Percentiles rank a stretch among this genome's conserved stretches.
phyloP scores from a whole-genome alignment of 148 eudicot genomes.

The Cornus kousa region DNA sequence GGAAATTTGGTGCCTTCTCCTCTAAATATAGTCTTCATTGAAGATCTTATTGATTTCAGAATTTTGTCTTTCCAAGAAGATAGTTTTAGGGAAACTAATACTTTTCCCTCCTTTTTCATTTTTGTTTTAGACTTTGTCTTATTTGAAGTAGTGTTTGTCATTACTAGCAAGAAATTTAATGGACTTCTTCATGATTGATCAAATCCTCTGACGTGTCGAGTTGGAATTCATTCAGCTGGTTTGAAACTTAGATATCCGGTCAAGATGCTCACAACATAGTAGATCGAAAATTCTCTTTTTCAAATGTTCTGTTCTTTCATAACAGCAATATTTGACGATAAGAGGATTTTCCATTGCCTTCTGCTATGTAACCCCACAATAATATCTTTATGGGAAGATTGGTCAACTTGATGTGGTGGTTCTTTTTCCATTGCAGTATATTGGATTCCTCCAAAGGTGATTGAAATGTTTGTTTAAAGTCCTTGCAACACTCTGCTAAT shows the following conservation, averaged over 20 bases:
- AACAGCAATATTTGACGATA: too few species aligned
- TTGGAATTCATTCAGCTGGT: too few species aligned
- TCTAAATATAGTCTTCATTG: not conserved
- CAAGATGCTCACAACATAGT: too few species aligned
- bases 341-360: not conserved
- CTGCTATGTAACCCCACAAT: not conserved
- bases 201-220: too few species aligned
- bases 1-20: not conserved
- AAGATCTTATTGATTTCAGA: not conserved
- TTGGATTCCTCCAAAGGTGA: not conserved
- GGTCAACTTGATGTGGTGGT: not conserved
- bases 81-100: not conserved
- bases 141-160: not conserved
- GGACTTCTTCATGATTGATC: not conserved
- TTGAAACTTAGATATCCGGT: too few species aligned
- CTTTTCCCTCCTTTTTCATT: not conserved
- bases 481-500: not conserved
- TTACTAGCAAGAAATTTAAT: not conserved
- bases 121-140: not conserved
- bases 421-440: not conserved
- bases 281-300: too few species aligned
- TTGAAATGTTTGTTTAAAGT: not conserved
- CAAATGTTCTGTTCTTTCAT: too few species aligned
- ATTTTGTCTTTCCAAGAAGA: not conserved
- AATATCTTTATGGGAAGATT: not conserved